Conservation (phyloP, 495 filamentous ascomycete species). For the Penicillium paradoxum region DNA sequence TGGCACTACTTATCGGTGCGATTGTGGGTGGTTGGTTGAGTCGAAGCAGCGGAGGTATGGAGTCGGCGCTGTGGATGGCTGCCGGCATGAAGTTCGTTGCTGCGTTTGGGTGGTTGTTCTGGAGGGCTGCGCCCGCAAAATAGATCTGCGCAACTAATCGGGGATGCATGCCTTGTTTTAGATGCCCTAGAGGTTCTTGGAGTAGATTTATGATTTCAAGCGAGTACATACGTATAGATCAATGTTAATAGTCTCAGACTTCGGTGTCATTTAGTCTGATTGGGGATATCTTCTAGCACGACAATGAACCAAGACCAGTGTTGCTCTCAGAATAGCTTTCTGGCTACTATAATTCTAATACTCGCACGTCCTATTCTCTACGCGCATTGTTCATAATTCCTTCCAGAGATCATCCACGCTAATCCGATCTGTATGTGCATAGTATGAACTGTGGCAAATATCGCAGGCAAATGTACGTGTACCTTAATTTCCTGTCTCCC, state of each 20-base stretch:
- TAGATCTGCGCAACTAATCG: background rate
- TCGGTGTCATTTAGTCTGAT: background rate
- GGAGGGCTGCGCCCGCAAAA: constrained; percentile 29
- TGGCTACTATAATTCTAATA: too few species aligned
- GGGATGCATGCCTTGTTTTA: background rate
- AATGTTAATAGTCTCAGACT: background rate
- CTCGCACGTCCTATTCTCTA: too few species aligned
- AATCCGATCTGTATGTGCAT: too few species aligned
- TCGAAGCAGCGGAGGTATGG: constrained; percentile 49
- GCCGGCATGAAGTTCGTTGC: constrained; percentile 52
- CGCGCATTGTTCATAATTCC: too few species aligned
- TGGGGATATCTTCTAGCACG: background rate
- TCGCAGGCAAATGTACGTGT: too few species aligned
- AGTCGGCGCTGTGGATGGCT: constrained; percentile 55
- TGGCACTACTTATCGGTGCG: constrained; percentile 54
- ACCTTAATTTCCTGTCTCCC: too few species aligned
- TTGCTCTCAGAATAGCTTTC: too few species aligned
- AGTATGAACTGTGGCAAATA: too few species aligned
- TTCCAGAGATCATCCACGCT: too few species aligned
- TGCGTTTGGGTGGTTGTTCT: constrained; percentile 39
- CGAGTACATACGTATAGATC: constrained; percentile 1
- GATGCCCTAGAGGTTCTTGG: background rate
- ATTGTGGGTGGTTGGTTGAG: constrained; percentile 62
- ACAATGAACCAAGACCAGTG: too few species aligned
- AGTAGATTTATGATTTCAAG: background rate